phyloP scores from a whole-genome alignment of 1,284 basidiomycete species.

The Ustanciosporium gigantosporum region DNA sequence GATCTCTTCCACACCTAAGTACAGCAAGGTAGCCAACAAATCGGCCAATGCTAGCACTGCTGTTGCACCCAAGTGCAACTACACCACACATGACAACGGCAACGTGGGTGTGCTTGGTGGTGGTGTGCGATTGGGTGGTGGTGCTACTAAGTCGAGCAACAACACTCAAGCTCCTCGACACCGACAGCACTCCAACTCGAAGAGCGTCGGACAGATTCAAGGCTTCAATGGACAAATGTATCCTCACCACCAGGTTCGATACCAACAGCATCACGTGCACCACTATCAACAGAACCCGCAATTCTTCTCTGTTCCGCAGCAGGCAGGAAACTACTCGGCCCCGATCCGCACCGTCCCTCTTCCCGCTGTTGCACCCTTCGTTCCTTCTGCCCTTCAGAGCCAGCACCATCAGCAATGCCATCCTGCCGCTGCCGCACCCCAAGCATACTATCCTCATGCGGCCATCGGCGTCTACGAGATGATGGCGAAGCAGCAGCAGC shows the following conservation, averaged over 20 bases:
- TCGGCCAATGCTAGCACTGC: background rate
- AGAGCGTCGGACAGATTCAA: slow-evolving; percentile 30
- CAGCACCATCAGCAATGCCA: background rate
- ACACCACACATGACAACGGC: slow-evolving; percentile 51
- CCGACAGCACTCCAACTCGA: slow-evolving; percentile 24
- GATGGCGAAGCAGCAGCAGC: slow-evolving; percentile 1
- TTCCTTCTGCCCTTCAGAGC: background rate
- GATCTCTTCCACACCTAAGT: slow-evolving; percentile 3
- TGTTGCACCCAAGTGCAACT: slow-evolving; percentile 33
- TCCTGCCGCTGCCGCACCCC: background rate
- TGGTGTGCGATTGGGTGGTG: slow-evolving; percentile 43
- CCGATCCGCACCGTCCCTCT: slow-evolving; percentile 29
- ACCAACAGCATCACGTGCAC: slow-evolving; percentile 5
- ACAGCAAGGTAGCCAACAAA: background rate
- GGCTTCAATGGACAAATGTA: slow-evolving; percentile 13
- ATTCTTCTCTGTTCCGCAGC: slow-evolving; percentile 2
- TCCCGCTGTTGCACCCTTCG: slow-evolving; percentile 1
- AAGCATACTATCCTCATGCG: background rate
- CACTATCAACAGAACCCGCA: slow-evolving; percentile 1
- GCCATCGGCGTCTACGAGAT: slow-evolving; percentile 1
- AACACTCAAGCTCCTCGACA: slow-evolving; percentile 3
- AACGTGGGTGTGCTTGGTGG: slow-evolving; percentile 54
- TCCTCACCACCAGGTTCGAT: slow-evolving; percentile 1
- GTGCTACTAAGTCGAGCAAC: background rate
- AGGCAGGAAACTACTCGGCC: slow-evolving; percentile 21